phyloP scores from a whole-genome alignment of 768 basidiomycete genomes.

The Sporobolomyces phaffii region DNA sequence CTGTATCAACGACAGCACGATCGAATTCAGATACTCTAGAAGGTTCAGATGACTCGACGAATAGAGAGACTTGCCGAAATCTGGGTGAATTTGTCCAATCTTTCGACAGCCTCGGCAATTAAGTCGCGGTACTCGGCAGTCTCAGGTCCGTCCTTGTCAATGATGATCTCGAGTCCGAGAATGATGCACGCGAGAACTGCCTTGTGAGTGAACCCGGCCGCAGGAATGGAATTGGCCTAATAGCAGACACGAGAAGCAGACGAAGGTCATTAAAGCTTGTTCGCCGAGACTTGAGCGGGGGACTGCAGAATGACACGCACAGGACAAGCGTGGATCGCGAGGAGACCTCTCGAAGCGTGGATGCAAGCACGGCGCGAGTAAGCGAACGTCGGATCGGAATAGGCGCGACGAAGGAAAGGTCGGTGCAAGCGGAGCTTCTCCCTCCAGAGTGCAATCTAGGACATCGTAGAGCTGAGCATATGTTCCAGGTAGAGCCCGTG shows the following conservation, averaged over 20 bases:
- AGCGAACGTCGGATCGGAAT: background rate
- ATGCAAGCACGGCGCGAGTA: conserved; percentile 3
- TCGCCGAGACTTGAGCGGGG: too few relatives aligned
- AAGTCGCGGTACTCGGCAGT: background rate
- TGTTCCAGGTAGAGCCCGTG: too few relatives aligned
- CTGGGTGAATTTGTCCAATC: background rate
- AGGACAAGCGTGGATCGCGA: conserved; percentile 9
- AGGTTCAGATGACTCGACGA: background rate
- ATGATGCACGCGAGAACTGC: conserved; percentile 5
- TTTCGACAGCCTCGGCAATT: background rate
- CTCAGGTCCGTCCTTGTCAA: background rate
- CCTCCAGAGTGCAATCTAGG: background rate
- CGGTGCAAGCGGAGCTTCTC: conserved; percentile 1
- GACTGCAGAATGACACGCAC: background rate
- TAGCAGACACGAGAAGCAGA: too few relatives aligned
- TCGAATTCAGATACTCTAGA: too few relatives aligned
- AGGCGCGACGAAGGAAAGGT: background rate
- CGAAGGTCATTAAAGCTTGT: too few relatives aligned
- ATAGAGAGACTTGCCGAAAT: background rate
- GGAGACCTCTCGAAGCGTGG: background rate
- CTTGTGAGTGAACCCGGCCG: conserved; percentile 10
- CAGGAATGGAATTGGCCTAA: conserved; percentile 2
- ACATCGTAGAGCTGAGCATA: background rate
- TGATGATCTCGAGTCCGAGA: background rate
- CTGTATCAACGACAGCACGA: too few relatives aligned